Conservation (phyloP, 1,284 basidiomycete genomes). For the Tilletia walkeri region DNA sequence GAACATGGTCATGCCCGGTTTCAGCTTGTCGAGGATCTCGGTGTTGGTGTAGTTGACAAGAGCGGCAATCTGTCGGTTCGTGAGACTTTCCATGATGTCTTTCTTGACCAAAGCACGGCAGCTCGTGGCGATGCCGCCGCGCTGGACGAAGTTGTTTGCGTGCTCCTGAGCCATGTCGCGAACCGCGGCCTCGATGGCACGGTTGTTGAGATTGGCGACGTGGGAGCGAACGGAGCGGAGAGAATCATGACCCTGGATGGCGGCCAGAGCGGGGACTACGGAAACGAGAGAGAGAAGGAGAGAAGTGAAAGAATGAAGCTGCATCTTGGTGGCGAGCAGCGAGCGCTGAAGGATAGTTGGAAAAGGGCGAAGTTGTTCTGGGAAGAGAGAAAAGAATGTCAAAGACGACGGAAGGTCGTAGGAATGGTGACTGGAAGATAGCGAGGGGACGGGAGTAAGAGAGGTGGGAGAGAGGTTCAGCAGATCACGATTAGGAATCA, state of each 20-base stretch:
- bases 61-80: not conserved
- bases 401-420: not conserved
- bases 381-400: not conserved
- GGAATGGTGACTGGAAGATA: not conserved
- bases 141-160: not conserved
- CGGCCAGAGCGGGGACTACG: not conserved
- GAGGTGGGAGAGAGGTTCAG: not conserved
- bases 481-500: too few relatives aligned
- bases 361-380: not conserved
- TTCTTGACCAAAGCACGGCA: not conserved
- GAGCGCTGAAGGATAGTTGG: not conserved
- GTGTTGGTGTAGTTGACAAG: not conserved
- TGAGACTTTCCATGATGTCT: not conserved
- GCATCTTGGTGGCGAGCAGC: not conserved
- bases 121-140: not conserved
- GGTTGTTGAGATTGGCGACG: not conserved
- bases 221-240: not conserved
- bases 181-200: not conserved
- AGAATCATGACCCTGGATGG: not conserved
- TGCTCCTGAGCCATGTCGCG: not conserved
- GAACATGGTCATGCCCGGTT: too few relatives aligned
- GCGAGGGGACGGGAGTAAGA: not conserved
- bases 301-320: not conserved
- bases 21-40: slow-evolving; percentile 1
- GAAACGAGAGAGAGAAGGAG: not conserved